Conservation (phyloP, 441 rosid species). For the Eruca vesicaria region DNA sequence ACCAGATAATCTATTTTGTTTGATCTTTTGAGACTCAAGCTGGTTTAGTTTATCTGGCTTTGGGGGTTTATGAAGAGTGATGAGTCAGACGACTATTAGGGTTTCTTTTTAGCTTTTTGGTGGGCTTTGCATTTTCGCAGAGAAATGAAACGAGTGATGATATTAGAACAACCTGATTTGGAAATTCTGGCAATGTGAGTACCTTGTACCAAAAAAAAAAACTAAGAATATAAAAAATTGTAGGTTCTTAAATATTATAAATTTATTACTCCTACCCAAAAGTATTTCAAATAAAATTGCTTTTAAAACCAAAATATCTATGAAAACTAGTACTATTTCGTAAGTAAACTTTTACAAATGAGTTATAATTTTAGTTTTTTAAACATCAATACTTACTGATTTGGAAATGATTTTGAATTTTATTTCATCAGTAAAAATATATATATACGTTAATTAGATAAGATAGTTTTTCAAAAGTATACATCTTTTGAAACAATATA, state of each 20-base stretch:
- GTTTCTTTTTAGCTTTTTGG: conserved; percentile 25
- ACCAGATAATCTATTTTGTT: conserved; percentile 21
- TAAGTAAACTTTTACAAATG: no score
- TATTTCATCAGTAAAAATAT: neutral
- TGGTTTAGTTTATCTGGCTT: conserved; percentile 25
- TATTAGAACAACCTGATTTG: neutral
- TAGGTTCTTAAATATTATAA: neutral
- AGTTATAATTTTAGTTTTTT: no score
- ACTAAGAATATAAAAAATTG: neutral
- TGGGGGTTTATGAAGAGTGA: conserved; percentile 37
- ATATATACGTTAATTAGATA: neutral
- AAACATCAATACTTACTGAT: neutral
- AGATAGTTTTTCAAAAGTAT: neutral
- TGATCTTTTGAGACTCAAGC: conserved; percentile 19
- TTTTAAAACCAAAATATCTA: neutral
- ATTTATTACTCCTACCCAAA: neutral
- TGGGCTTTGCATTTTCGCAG: conserved; percentile 18
- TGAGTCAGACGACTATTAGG: conserved; percentile 26
- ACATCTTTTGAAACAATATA: neutral
- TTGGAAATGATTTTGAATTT: neutral
- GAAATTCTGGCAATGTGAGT: neutral
- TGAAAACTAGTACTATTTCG: neutral
- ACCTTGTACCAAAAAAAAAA: neutral
- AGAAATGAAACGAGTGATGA: conserved; percentile 19
- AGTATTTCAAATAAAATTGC: neutral